These are phyloP conservation scores for Cyclotella kingstonii DNA, from an alignment of 108 stramenopile species.

Conservation along the genomic window DNA sequence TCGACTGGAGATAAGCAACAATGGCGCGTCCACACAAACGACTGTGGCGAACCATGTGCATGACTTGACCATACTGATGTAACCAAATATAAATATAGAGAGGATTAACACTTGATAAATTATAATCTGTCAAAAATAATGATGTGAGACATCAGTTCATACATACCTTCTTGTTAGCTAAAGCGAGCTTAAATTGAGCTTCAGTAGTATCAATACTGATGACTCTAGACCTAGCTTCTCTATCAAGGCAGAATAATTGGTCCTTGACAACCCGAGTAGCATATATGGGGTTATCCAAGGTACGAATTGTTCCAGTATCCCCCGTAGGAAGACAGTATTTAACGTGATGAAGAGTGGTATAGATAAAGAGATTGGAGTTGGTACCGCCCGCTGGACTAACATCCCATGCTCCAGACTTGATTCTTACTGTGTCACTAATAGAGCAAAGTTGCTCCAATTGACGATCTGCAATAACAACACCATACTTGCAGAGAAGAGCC, in stretches of 20 bases:
- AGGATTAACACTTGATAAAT: too few species aligned
- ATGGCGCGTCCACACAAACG: constrained; percentile 96
- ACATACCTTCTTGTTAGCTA: constrained; percentile 69
- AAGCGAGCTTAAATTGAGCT: constrained; percentile 91
- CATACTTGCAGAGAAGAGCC: constrained; percentile 94
- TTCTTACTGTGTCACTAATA: constrained; percentile 94
- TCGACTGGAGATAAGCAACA: constrained; percentile 94
- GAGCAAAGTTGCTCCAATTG: constrained; percentile 95
- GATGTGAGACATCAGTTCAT: too few species aligned
- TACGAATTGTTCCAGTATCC: constrained; percentile 97
- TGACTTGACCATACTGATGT: constrained; percentile 88
- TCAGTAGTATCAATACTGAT: constrained; percentile 96
- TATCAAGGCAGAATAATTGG: constrained; percentile 92
- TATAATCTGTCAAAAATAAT: too few species aligned
- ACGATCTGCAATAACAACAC: constrained; percentile 91
- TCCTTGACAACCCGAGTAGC: constrained; percentile 88
- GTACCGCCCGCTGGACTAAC: constrained; percentile 74
- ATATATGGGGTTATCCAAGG: constrained; percentile 94
- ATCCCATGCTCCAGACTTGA: constrained; percentile 98
- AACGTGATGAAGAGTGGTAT: constrained; percentile 97
- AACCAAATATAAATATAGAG: background rate
- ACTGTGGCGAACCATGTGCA: constrained; percentile 95
- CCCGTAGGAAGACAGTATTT: constrained; percentile 97
- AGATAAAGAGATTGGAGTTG: constrained; percentile 87
- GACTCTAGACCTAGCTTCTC: constrained; percentile 89